A percentile compares a stretch with the other conserved stretches of the same genome.
Conservation (phyloP, 2,329 filamentous ascomycete species). For the Balansia obtecta region DNA sequence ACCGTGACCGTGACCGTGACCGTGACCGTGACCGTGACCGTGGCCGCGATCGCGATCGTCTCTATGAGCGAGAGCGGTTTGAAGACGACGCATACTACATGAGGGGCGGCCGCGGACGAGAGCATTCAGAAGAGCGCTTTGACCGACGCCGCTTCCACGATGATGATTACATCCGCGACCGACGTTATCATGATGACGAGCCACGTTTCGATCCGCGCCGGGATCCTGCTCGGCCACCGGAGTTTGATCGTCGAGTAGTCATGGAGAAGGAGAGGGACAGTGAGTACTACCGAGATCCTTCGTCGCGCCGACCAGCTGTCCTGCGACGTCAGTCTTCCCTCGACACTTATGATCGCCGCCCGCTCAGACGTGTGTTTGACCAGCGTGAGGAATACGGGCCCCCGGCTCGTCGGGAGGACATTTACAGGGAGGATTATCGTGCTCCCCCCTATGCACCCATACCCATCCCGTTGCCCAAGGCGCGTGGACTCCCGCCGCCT, state of each 20-base stretch:
- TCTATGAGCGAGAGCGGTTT: slow-evolving; percentile 27
- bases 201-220: slow-evolving; percentile 24
- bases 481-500: slow-evolving; percentile 47
- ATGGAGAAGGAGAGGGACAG: slow-evolving; percentile 44
- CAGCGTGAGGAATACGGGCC: slow-evolving; percentile 48
- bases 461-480: slow-evolving; percentile 58
- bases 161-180: slow-evolving; percentile 34
- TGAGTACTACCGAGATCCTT: slow-evolving; percentile 30
- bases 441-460: slow-evolving; percentile 46
- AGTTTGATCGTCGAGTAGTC: slow-evolving; percentile 42
- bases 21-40: slow-evolving; percentile 45
- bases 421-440: slow-evolving; percentile 34
- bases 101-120: slow-evolving; percentile 25
- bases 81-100: slow-evolving; percentile 39
- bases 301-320: slow-evolving; percentile 51
- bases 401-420: slow-evolving; percentile 37
- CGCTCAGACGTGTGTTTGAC: slow-evolving; percentile 37
- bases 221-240: slow-evolving; percentile 20
- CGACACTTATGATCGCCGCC: slow-evolving; percentile 77
- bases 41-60: slow-evolving; percentile 41
- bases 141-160: slow-evolving; percentile 37
- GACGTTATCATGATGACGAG: slow-evolving; percentile 44
- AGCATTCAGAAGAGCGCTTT: slow-evolving; percentile 37
- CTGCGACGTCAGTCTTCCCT: slow-evolving; percentile 77
- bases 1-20: slow-evolving; percentile 41